Conservation (phyloP, 148 eudicot genomes). For the Rhododendron simsii region DNA sequence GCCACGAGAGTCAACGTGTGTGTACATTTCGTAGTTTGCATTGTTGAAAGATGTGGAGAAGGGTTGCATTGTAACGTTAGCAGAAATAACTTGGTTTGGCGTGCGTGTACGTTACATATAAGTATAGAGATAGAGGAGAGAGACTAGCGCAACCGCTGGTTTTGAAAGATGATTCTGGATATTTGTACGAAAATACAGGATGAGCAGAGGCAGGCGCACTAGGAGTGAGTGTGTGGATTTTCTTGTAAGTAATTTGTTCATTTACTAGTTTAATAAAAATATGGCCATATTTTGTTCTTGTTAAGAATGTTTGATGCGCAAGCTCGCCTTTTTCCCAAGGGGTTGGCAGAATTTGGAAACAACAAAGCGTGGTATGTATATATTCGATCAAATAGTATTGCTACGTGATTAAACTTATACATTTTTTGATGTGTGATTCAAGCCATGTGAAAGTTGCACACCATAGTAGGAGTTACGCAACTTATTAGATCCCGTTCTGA, state of each 20-base stretch:
- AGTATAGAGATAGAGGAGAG: background rate
- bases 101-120: background rate
- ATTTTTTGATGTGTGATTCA: too few relatives aligned
- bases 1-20: background rate
- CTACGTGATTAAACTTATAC: too few relatives aligned
- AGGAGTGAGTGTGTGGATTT: background rate
- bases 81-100: background rate
- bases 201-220: background rate
- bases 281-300: background rate
- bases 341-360: background rate
- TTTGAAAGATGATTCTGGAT: background rate
- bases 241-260: background rate
- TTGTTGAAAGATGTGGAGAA: background rate
- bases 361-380: too few relatives aligned
- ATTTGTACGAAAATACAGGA: background rate
- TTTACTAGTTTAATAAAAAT: background rate
- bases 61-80: background rate
- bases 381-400: too few relatives aligned
- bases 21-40: constrained; percentile 9
- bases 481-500: too few relatives aligned
- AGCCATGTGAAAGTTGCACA: too few relatives aligned
- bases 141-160: background rate
- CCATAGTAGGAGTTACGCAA: too few relatives aligned
- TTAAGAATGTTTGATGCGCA: background rate
- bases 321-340: background rate